Base-by-base conservation (phyloP, 2,329 filamentous ascomycete genomes). In the Cytospora paraplurivora region DNA sequence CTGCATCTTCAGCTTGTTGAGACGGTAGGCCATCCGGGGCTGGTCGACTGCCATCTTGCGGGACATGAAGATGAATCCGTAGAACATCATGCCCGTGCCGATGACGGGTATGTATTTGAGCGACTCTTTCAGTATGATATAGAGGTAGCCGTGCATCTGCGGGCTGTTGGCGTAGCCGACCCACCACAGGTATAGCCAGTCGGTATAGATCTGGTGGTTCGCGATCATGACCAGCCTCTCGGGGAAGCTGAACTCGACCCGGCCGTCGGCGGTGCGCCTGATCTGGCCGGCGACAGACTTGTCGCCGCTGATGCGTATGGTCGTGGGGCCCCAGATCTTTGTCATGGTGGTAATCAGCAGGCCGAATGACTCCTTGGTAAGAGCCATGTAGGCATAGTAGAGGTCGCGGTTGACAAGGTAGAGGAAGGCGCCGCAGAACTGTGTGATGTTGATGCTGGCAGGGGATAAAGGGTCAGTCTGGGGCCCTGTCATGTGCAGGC, bases 121-220 rank as follows among this genome's bases (percentile, higher is more conserved):
- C 1, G 91, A 93, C 73, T 96, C 91, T 72, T 96, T 96, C 59
- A 96, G 79, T 71, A 96, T 94, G 73, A 96, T 96, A 78, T 92
- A 96, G 71, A 96, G 83, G 72, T 92, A 89, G 12, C 93, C 92
- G 71, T 95, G 90, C 85, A 92, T 92, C 59, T 84, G 83, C 63
- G 90, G 90, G 1, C 70, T 75, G 71, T 88, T 88, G 33, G 90
- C 92, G 71, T 96, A 96, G n/a, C 88, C 91, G 33, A 92, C 88
- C 92, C 92, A 96, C 92, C 92, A 96, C 8, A 96, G 84, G 73
- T 96, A 96, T 10, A 96, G 77, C 92, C 92, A 96, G 76, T 96
- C 92, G 10, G 92, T 94, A 73, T 96, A 96, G 59, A 96, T 88
- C 84, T 95, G 91, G 72, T 96, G 92, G 73, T 96, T 96, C 33